Evolutionary conservation across 139 green algal genomes (phyloP), one percentile per base, ranked within the genome.

Genomic region (Picochlorum sp.): DNA sequence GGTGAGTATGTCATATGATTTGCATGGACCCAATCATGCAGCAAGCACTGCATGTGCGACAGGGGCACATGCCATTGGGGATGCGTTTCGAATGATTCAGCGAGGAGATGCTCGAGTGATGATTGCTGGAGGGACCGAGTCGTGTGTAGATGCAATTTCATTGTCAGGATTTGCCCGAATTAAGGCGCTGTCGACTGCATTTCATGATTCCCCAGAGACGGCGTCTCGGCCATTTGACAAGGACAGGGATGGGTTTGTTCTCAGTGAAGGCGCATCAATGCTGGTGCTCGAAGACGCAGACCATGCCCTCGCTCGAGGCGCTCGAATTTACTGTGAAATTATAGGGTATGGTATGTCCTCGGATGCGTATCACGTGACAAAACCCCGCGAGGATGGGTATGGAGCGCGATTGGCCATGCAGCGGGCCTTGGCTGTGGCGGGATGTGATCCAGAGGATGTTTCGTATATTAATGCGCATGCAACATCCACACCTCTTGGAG

Each of bases 391-490:
- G 50, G 61, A 87, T 63, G 72, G 70, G 16, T 80, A 28, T 2
- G 87, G 87, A 3, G 86, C 86, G 6, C 23, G 56, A 28, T 60
- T 80, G 18, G 82, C 82, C 4, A 91, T 94, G 84, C 41, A 30
- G n/a, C 57, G 68, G 7, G 80, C 85, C 6, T 58, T 91, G 20
- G 1, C 26, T 3, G 59, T 79, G 14, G 77, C 79, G 2, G 83
- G 85, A 1, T 4, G 94, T 23, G 3, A 21, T 0, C 62, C 80
- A 0, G 9, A 18, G 0, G 61, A 89, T 45, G 64, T 98, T 13
- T 64, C 58, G 16, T 95, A 98, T 81, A 63, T 98, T 63, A 97
- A 97, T 60, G 90, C 90, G 0, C 92, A 98, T 69, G 92, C 86
- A 44, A 95, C 87, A 1, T 87, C 79, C 7, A 96, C 89, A 3